Evolutionary conservation across 106 monocot genomes (phyloP).

Genomic region (Apostasia ramifera): DNA sequence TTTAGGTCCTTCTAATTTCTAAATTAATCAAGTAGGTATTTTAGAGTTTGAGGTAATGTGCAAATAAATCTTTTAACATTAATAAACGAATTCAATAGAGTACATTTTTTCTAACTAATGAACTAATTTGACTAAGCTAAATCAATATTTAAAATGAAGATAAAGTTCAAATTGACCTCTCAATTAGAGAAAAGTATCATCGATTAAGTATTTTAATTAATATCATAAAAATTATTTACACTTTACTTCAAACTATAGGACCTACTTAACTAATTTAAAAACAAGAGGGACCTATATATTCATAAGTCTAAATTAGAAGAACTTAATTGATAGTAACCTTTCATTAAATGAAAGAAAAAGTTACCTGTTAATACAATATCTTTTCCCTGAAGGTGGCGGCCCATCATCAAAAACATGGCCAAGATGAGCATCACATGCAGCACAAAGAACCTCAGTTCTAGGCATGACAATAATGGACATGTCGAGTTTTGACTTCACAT

Average conservation of each 20-base stretch:
- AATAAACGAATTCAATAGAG: too few species aligned
- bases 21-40: background rate
- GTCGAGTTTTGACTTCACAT: constrained; percentile 81
- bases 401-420: constrained; percentile 95
- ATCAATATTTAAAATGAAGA: background rate
- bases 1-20: too few species aligned
- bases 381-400: constrained; percentile 76
- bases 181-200: background rate
- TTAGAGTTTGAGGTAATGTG: background rate
- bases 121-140: background rate
- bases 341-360: background rate
- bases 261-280: too few species aligned
- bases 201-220: background rate
- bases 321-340: too few species aligned
- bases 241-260: too few species aligned
- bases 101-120: too few species aligned
- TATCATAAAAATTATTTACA: too few species aligned
- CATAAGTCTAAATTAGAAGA: background rate
- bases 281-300: background rate
- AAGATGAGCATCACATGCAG: constrained; percentile 82
- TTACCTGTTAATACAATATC: constrained; percentile 93
- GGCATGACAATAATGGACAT: constrained; percentile 97
- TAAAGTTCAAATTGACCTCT: background rate
- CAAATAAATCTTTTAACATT: too few species aligned
- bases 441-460: constrained; percentile 75